phyloP scores from a whole-genome alignment of 495 filamentous ascomycete genomes.

The Podospora comata region DNA sequence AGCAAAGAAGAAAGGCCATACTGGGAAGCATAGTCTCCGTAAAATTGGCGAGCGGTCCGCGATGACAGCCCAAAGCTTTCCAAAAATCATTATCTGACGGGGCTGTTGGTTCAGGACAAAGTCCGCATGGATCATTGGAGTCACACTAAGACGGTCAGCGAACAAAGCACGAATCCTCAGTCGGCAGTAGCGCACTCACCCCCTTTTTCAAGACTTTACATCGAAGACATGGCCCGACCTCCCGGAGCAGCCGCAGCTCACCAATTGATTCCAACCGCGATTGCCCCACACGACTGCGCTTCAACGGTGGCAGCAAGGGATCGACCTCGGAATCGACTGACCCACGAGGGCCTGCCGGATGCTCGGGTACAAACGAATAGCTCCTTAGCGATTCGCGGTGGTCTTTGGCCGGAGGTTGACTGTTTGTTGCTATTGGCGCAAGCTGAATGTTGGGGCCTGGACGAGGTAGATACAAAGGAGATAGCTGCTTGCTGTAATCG shows the following conservation, averaged over 20 bases:
- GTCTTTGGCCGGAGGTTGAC: slow-evolving; percentile 33
- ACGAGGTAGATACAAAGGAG: slow-evolving; percentile 40
- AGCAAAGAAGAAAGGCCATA: slow-evolving; percentile 23
- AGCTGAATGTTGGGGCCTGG: slow-evolving; percentile 39
- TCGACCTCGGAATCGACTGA: slow-evolving; percentile 50
- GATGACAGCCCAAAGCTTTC: slow-evolving; percentile 46
- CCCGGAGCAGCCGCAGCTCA: slow-evolving; percentile 45
- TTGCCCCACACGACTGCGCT: slow-evolving; percentile 47
- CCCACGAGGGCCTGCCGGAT: slow-evolving; percentile 37
- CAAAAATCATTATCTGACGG: slow-evolving; percentile 42
- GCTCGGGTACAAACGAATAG: slow-evolving; percentile 43
- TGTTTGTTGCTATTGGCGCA: slow-evolving; percentile 37
- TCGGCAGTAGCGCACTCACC: slow-evolving; percentile 28
- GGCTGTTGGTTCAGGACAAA: slow-evolving; percentile 38
- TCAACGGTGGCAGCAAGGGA: slow-evolving; percentile 48
- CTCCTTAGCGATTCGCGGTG: slow-evolving; percentile 44
- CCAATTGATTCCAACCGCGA: slow-evolving; percentile 49
- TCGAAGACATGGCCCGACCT: slow-evolving; percentile 45
- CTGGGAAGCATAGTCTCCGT: slow-evolving; percentile 47
- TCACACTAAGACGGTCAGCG: slow-evolving; percentile 39
- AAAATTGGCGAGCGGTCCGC: slow-evolving; percentile 41
- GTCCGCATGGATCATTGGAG: slow-evolving; percentile 43
- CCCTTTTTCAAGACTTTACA: slow-evolving; percentile 43
- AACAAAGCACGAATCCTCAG: neutral
- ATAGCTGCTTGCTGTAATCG: slow-evolving; percentile 36